Evolutionary conservation across 2,329 filamentous ascomycete species (phyloP).

Genomic region (Zasmidium citrigriseum): DNA sequence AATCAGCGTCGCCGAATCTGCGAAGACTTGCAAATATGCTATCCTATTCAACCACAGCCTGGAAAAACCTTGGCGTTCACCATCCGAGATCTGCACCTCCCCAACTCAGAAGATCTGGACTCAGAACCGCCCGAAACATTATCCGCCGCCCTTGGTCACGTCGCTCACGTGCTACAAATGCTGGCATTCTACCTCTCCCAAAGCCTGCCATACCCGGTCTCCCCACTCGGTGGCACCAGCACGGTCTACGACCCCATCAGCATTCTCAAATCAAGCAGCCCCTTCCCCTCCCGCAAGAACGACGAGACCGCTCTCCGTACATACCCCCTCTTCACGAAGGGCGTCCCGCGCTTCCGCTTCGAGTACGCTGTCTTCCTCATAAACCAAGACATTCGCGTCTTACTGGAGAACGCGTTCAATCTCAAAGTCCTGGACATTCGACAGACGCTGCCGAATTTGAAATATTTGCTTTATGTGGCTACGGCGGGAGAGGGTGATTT

Average conservation of each 20-base stretch:
- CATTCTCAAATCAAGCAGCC: conserved; percentile 30
- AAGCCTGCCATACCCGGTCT: conserved; percentile 78
- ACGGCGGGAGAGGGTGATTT: conserved; percentile 72
- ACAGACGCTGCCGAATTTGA: conserved; percentile 89
- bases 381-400: conserved; percentile 87
- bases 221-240: conserved; percentile 70
- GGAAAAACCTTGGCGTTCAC: conserved; percentile 74
- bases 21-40: conserved; percentile 76
- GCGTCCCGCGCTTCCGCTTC: conserved; percentile 77
- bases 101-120: conserved; percentile 73
- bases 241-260: conserved; percentile 73
- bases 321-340: conserved; percentile 77
- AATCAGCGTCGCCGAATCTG: conserved; percentile 89
- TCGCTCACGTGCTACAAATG: conserved; percentile 71
- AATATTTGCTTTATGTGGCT: conserved; percentile 87
- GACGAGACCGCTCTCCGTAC: conserved; percentile 36
- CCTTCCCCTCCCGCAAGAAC: conserved; percentile 22
- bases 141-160: conserved; percentile 79
- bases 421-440: conserved; percentile 84
- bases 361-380: conserved; percentile 96
- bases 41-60: conserved; percentile 71
- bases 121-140: conserved; percentile 70
- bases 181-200: conserved; percentile 81
- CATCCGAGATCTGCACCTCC: conserved; percentile 75
- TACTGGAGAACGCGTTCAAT: conserved; percentile 63